Base-by-base conservation (phyloP, 1,139 yeast genomes). In the Scheffersomyces segobiensis region DNA sequence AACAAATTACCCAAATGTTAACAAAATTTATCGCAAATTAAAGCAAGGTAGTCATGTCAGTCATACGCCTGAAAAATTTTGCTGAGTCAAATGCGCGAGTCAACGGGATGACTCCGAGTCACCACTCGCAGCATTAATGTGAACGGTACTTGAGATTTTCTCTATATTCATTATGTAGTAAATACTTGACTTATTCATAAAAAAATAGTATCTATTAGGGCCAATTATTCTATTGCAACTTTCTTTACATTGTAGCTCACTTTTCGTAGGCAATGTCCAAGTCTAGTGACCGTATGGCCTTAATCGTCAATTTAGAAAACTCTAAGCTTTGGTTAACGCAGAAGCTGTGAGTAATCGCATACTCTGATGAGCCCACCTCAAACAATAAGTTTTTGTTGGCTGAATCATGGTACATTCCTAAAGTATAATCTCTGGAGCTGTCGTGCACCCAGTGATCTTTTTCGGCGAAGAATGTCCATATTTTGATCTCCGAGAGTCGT, bases 361-460 rank as follows among this genome's bases (percentile, higher is more conserved):
- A 67, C 49, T 72, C 74, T 26, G 62, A 55, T 49, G 65, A 62
- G 1, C 74, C 75, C 18, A 78, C 59, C 55, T 77, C 74, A 53
- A 81, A 73, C 2, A 60, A 59, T 19, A 82, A 72, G 58, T 74
- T 72, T 18, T 69, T 65, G 53, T 71, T 69, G 14, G 65, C 60
- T 48, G 53, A 61, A 53, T 71, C 69, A 50, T 72, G 72, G 66
- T 84, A 82, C 48, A 73, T 69, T 5, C 71, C 59, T 47, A 81
- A 65, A 19, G 86, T 69, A 58, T 73, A 72, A 46, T 73, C 75
- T 56, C 87, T 72, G 1, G 89, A 80, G 24, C 67, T 70, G 56
- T 82, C 79, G 57, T 77, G 75, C 2, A 87, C 86, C 93, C 93
- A 88, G 65, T 84, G 84, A 68, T 88, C 93, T 18, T 70, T 65